Conservation (phyloP, 768 basidiomycete species). For the Lactifluus subvellereus region DNA sequence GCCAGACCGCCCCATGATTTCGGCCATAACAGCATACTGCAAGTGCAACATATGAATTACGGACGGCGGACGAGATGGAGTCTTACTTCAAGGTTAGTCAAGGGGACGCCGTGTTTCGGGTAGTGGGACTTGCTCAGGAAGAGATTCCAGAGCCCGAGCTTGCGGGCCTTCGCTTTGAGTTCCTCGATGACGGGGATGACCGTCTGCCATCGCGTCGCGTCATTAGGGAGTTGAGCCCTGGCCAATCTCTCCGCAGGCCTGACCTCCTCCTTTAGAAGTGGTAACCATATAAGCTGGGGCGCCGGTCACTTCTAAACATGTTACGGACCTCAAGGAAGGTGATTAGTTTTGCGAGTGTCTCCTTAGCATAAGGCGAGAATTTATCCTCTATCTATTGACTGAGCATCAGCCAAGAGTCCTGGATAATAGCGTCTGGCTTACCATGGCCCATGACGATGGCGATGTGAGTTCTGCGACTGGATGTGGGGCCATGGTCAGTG, state of each 20-base stretch:
- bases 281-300: neutral
- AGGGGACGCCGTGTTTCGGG: constrained; percentile 80
- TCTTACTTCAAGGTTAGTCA: constrained; percentile 87
- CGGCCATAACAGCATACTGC: constrained; percentile 97
- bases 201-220: constrained; percentile 77
- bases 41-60: constrained; percentile 41
- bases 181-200: constrained; percentile 75
- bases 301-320: neutral
- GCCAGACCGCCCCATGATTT: constrained; percentile 79
- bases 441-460: constrained; percentile 83
- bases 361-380: constrained; percentile 86
- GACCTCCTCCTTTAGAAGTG: constrained; percentile 66
- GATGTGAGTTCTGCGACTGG: constrained; percentile 75
- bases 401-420: constrained; percentile 10
- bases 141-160: constrained; percentile 92
- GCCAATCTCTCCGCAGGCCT: constrained; percentile 72
- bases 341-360: constrained; percentile 77
- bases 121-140: constrained; percentile 95
- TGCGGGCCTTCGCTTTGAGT: constrained; percentile 83
- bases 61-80: neutral
- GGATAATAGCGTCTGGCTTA: constrained; percentile 28
- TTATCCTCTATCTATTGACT: constrained; percentile 73
- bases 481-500: constrained; percentile 47
- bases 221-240: constrained; percentile 73
- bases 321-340: constrained; percentile 69